Evolutionary conservation across 1,284 basidiomycete species (phyloP), one percentile per base, ranked within the genome.

Genomic region (Pisolithus thermaeus): DNA sequence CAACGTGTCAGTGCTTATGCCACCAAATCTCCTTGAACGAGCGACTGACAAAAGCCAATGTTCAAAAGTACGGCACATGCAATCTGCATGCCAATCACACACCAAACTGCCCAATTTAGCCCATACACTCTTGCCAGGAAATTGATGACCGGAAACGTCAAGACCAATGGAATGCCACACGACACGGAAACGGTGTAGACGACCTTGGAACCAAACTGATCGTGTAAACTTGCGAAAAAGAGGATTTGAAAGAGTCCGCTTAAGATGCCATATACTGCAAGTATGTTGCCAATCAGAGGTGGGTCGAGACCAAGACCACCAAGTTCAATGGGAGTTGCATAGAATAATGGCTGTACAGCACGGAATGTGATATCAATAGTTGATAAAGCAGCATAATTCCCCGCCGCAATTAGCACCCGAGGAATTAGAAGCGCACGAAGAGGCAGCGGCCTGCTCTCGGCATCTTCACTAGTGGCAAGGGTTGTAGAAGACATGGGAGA

Each of bases 251-350:
- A 76, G n/a, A 78, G 39, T 5, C 85, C 87, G 56, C 84, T 84
- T 51, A 80, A 57, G 12, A 84, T 59, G 5, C 86, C 86, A 57
- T 76, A 81, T 1, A 70, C 51, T 14, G 82, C 79, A 8, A 89
- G 70, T 48, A 87, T 73, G 30, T 76, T 74, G 6, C 86, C 86
- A 27, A 89, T 87, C 7, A 61, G 69, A 0, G 79, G 70, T 0
- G 85, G 83, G 14, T 76, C 69, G 25, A 87, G 71, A 4, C 84
- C 85, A 2, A 89, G 75, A 0, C 86, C 86, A 45, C 85, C 87
- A 5, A 80, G 69, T 35, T 73, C 72, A 48, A 81, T 69, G 7
- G 86, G 83, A 1, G 84, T 88, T 7, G 84, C 77, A 52, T 80
- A 74, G 68, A 86, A 89, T 11, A 88, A 62, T 0, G 87, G 86